Base-by-base conservation (phyloP, 2,329 filamentous ascomycete genomes). In the Sphaerulina musiva region DNA sequence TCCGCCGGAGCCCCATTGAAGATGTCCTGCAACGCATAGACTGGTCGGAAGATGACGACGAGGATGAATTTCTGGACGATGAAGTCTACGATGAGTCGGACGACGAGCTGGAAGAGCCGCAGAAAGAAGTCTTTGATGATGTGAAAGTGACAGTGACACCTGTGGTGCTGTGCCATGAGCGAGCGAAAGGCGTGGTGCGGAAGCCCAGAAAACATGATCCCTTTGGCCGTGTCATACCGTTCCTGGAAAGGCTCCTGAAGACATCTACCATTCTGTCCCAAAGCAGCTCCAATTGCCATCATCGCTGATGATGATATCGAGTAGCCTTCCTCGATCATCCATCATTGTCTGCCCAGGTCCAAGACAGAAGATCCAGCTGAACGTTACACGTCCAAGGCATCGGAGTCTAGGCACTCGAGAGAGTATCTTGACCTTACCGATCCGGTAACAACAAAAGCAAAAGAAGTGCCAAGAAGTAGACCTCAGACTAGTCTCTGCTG, bases 11-110 rank as follows among this genome's bases (percentile, higher is more conserved):
- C 41, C 48, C 10, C 12, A 39, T 51, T 41, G 48, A 51, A 38
- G 48, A 38, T 26, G 38, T 51, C 23, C 9, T 51, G 8, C 48
- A 41, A 8, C 39, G 11, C 4, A 51, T 51, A 9, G 34, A 46
- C 42, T 26, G 45, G 34, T 39, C 48, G 1, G 48, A 51, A 29
- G 41, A 46, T 39, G 32, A n/a, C 4, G 48, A 39, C 34, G 48
- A 45, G 10, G 42, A 51, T 6, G 17, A 29, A 7, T 17, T 46
- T 23, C 26, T 29, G 5, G 41, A 51, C 12, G 34, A 51, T 8
- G 41, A 45, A 44, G 42, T 44, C 4, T 44, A 44, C 42, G 20
- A 44, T 26, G 42, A 44, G 20, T 44, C 42, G 4, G 42, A 44
- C 20, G 42, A 44, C 42, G 42, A 23, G 6, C 23, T 26, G 6